Percentiles rank a stretch among this genome's conserved stretches.
These are phyloP conservation scores for Termitomyces sp. DNA, from an alignment of 768 basidiomycete genomes.

Conservation along the genomic window DNA sequence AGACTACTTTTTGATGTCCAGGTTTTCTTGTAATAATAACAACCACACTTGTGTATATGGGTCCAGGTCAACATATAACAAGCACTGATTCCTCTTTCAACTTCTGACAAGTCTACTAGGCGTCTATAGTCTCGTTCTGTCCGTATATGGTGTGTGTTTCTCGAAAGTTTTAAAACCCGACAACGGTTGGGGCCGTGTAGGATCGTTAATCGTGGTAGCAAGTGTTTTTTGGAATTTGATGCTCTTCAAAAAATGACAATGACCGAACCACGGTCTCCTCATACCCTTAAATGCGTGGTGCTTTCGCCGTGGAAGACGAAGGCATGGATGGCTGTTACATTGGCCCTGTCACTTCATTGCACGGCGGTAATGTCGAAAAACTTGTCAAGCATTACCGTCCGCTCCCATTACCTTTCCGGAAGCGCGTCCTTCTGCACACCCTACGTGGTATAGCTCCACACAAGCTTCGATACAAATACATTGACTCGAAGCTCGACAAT, in stretches of 20 bases:
- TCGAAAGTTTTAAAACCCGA: no score
- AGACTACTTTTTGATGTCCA: not conserved
- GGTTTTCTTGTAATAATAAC: not conserved
- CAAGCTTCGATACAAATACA: no score
- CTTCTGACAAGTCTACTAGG: no score
- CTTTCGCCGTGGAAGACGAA: not conserved
- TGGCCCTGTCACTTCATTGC: not conserved
- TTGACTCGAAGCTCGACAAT: no score
- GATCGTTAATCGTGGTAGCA: constrained; percentile 11
- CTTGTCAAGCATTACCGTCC: not conserved
- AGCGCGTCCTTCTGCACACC: not conserved
- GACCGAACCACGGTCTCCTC: not conserved
- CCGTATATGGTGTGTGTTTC: no score
- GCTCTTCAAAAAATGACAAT: not conserved
- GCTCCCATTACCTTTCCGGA: not conserved
- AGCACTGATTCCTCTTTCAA: no score
- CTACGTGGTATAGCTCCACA: no score
- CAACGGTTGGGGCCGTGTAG: no score
- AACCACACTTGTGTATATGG: not conserved
- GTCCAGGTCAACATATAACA: not conserved
- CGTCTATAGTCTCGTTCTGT: no score
- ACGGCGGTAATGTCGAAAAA: not conserved
- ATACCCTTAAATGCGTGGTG: not conserved
- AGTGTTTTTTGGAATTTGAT: not conserved
- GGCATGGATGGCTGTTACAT: not conserved